These are phyloP conservation scores for Dioscorea dumetorum DNA, from an alignment of 106 monocot species.

Conservation along the genomic window DNA sequence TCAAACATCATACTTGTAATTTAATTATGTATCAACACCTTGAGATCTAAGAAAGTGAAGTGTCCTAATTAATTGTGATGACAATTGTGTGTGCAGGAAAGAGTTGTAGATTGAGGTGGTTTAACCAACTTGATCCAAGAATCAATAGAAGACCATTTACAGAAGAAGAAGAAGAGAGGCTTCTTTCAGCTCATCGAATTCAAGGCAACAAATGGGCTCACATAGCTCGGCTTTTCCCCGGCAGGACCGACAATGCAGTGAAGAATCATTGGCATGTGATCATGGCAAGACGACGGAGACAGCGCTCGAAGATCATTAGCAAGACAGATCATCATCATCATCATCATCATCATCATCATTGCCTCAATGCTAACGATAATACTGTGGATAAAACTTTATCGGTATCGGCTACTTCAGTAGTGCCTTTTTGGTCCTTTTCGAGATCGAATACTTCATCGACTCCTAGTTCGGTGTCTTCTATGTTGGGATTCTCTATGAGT, in stretches of 20 bases:
- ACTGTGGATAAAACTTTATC: background rate
- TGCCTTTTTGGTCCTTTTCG: background rate
- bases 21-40: background rate
- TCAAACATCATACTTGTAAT: background rate
- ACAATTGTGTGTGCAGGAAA: slow-evolving; percentile 36
- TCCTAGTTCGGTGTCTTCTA: background rate
- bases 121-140: slow-evolving; percentile 83
- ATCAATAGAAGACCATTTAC: slow-evolving; percentile 79
- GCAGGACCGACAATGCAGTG: slow-evolving; percentile 82
- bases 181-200: slow-evolving; percentile 47
- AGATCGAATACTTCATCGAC: background rate
- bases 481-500: background rate
- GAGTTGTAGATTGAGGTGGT: slow-evolving; percentile 90
- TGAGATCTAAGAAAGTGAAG: background rate
- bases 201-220: slow-evolving; percentile 92
- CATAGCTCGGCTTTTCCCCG: slow-evolving; percentile 77
- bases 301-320: slow-evolving; percentile 20
- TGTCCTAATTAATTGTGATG: background rate
- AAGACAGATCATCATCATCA: slow-evolving; percentile 6
- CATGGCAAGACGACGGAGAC: slow-evolving; percentile 49
- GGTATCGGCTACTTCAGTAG: background rate
- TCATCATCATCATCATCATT: background rate
- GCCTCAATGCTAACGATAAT: background rate
- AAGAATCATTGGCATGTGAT: slow-evolving; percentile 97
- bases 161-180: slow-evolving; percentile 67